Conservation (phyloP, 176 grass and related monocot species). For the Triticum monococcum region DNA sequence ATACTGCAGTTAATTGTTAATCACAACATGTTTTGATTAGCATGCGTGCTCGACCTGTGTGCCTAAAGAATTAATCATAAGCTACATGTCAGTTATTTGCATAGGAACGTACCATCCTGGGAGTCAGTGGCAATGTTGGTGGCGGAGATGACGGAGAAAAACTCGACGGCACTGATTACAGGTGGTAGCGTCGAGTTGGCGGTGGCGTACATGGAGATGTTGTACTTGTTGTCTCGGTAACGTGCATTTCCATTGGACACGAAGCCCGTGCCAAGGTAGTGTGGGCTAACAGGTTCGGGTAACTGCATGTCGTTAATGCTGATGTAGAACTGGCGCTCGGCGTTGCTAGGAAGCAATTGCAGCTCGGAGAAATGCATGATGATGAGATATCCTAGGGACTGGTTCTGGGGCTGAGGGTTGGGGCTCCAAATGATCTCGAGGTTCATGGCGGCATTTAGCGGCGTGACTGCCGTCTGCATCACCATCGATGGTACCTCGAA, state of each 20-base stretch:
- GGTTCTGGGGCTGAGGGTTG: neutral
- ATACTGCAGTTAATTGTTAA: constrained; percentile 32
- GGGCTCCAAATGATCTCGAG: constrained; percentile 27
- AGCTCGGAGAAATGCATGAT: constrained; percentile 42
- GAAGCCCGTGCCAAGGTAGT: neutral
- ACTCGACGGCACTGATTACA: constrained; percentile 42
- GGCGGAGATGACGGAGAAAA: neutral
- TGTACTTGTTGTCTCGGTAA: neutral
- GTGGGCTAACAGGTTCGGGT: neutral
- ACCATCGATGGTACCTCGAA: constrained; percentile 40
- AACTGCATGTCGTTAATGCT: constrained; percentile 13
- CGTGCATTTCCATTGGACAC: neutral
- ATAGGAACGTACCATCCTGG: constrained; percentile 31
- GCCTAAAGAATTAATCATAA: no score
- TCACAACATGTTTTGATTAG: no score
- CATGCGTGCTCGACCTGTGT: no score
- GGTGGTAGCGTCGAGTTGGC: constrained; percentile 45
- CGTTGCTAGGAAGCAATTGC: constrained; percentile 2
- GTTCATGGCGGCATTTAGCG: constrained; percentile 25
- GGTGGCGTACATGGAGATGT: constrained; percentile 26
- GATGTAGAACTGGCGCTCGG: constrained; percentile 37
- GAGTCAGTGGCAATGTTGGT: neutral
- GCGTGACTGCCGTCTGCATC: constrained; percentile 52
- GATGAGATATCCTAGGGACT: neutral
- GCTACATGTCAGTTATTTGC: neutral